Base-by-base conservation (phyloP, 2,329 filamentous ascomycete genomes). In the Chrysosphaeria jannelii region DNA sequence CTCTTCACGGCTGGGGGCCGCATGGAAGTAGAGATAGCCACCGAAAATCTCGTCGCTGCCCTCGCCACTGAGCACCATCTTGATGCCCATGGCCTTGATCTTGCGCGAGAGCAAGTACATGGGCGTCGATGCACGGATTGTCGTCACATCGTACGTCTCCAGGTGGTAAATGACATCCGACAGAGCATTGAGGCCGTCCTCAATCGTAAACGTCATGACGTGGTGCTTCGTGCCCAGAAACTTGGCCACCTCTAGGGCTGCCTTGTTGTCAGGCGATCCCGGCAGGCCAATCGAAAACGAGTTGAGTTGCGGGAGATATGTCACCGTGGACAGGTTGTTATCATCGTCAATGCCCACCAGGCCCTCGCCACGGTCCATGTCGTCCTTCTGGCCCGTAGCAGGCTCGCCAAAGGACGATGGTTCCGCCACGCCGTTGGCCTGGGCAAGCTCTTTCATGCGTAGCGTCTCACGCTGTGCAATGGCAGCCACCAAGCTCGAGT, bases 81-180 rank as follows among this genome's bases (percentile, higher is more conserved):
- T 97, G 41, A 97, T 74, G 32, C 85, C 85, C 67, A 91, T 81
- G 17, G 79, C 85, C 58, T 97, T 97, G 57, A 97, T 97, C 57
- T 97, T 97, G 43, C 88, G 68, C 30, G 76, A 85, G 22, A 97
- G 60, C 31, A 97, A 54, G 51, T 91, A 97, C 85, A 97, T 97
- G 33, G 85, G 85, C 8, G 85, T 97, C 8, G 81, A 93, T 26
- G 85, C 85, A 41, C 85, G 78, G 42, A 97, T 93, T 3, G 85
- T 97, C 25, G 85, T 97, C 13, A 97, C 85, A 43, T 97, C 85
- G 50, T 85, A 97, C 9, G 76, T 76, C 53, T 97, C 85, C 30
- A 97, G 64, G 49, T 97, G 85, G 52, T 71, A 91, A 42, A 97
- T 93, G 41, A 97, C 85, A 44, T 97, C 85, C 17, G 75, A 88